Base-by-base conservation (phyloP, 768 basidiomycete species). In the Mycena maculata region DNA sequence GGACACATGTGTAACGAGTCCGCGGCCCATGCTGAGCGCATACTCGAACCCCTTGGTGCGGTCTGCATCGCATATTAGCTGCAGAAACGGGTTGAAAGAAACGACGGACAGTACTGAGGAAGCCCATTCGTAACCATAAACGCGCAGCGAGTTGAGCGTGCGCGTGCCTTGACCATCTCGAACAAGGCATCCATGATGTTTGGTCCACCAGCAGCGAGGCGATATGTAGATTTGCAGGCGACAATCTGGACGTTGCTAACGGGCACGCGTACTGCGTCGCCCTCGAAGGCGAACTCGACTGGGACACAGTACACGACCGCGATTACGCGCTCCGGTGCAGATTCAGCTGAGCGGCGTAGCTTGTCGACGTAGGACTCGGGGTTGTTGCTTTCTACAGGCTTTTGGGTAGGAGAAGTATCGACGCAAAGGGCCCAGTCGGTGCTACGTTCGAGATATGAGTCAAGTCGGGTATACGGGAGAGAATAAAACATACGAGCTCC, bases 31-130 rank as follows among this genome's bases (percentile, higher is more conserved):
- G 50, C 42, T 33, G 33, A 62, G 16, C 3, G 60, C 60, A 39
- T 62, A 62, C 31, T 62, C 60, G 36, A 53, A 62, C 12, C 50
- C 60, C 6, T 53, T 38, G 15, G 60, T 45, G 60, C 60, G 60
- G 30, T 62, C 60, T 62, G 10, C 23, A 13, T 36, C 33, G 33
- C 33, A 36, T 36, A 36, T 36, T 36, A 36, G 33, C 33, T 36
- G 33, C 33, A 36, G 8, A 36, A 36, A 36, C 33, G 8, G 12
- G 30, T 63, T 23, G n/a, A 31, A 28, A 12, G 23, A 11, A 27
- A 41, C n/a, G 48, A 54, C 60, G 30, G 7, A 54, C 60, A 62
- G 22, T 62, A 62, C 10, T 13, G 25, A 15, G 49, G 38, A 22
- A 39, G 41, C 7, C 61, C 60, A 4, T 25, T 16, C 16, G 33